Base-by-base conservation (phyloP, 352 stramenopile species). In the Phytophthora rubi region DNA sequence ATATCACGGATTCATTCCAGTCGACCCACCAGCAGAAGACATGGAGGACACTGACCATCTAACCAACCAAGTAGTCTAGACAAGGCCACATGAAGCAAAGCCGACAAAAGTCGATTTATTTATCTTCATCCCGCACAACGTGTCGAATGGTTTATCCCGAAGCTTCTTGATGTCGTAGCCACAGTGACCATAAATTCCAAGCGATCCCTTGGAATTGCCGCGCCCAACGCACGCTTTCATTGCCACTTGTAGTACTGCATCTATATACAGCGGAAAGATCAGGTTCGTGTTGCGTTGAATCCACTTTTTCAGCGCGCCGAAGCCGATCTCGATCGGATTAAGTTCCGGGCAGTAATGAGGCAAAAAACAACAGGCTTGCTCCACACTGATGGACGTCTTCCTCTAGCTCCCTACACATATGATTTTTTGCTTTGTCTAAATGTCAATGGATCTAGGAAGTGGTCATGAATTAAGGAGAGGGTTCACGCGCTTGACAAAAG, bases 391-490 rank as follows among this genome's bases (percentile, higher is more conserved):
- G 71, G 10, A 72, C 48, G 8, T 49, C 61, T 2, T 54, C 51
- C 12, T 68, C 66, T 0, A 78, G 37, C 44, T 78, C 62, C 1
- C 3, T 6, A 26, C 72, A 78, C 71, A 78, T 78, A 39, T 75
- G 65, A 23, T 70, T 75, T 0, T 45, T 18, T 0, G 61, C 71
- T 33, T 75, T 78, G 53, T 78, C 71, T 4, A 78, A 3, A 75
- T 26, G 2, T 72, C 68, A 18, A 78, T 78, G 2, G 66, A 78
- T 10, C 61, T 45, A 16, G 61, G 71, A 3, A 75, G 35, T 0
- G 65, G 61, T 56, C 52, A 69, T 5, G 71, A 65, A 23, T 67
- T 75, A 2, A 78, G 47, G 4, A 35, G 44, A 12, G 23, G 44
- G 9, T n/a, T 55, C 7, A 39, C 26, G 15, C 18, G 52, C 0